Conservation (phyloP, 2,329 filamentous ascomycete species). For the Passalora sequoiae region DNA sequence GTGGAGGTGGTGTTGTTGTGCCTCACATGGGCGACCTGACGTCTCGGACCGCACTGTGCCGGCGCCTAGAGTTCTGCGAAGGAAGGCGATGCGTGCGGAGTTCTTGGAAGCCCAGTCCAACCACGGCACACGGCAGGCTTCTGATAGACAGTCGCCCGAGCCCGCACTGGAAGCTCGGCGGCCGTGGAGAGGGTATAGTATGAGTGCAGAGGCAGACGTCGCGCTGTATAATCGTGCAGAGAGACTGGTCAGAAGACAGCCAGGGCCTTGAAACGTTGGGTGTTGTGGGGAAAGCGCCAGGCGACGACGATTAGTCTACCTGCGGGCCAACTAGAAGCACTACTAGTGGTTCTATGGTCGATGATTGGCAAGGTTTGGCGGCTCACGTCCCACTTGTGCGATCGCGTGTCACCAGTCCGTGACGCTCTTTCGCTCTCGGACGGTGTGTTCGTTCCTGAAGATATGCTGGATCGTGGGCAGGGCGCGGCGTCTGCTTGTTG, state of each 20-base stretch:
- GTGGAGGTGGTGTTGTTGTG: constrained; percentile 2
- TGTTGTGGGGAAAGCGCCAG: constrained; percentile 17
- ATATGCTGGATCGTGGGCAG: too few relatives aligned
- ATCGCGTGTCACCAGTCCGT: constrained; percentile 15
- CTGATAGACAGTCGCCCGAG: too few relatives aligned
- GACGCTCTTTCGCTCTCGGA: constrained; percentile 6
- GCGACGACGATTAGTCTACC: constrained; percentile 14
- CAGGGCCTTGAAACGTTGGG: constrained; percentile 15
- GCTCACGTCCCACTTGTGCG: constrained; percentile 11
- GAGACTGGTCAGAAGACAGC: constrained; percentile 14
- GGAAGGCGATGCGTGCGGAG: constrained; percentile 11
- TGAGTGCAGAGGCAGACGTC: too few relatives aligned
- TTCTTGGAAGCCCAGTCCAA: too few relatives aligned
- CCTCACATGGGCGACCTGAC: constrained; percentile 20
- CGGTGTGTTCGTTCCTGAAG: too few relatives aligned
- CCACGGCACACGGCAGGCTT: too few relatives aligned
- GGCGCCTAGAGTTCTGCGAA: constrained; percentile 10
- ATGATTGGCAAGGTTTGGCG: constrained; percentile 21
- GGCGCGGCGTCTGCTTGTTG: constrained; percentile 2
- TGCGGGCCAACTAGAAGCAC: too few relatives aligned
- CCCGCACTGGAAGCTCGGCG: too few relatives aligned
- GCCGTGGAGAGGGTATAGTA: constrained; percentile 3
- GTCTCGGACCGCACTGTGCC: constrained; percentile 8
- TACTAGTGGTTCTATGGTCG: too few relatives aligned
- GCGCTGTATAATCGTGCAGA: too few relatives aligned